Base-by-base conservation (phyloP, 2,329 filamentous ascomycete species). In the Neurospora crassa region DNA sequence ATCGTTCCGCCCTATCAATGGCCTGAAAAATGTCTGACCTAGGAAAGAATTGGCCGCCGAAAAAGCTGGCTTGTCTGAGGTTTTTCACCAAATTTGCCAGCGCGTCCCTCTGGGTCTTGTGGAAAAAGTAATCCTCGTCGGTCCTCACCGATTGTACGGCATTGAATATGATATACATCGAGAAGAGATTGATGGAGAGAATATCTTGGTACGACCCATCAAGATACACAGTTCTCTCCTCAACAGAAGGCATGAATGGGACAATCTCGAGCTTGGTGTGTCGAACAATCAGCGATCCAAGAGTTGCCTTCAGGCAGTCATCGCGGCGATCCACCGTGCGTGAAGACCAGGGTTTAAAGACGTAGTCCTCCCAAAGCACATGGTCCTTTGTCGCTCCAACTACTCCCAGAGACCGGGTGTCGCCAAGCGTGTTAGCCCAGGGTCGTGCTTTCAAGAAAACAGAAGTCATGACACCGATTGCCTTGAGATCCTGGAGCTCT, bases 51-150 rank as follows among this genome's bases (percentile, higher is more conserved):
- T 91, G 91, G 81, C 92, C 94, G 12, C 88, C 89, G 79, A 95
- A 96, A 77, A 97, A 97, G 68, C 92, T 93, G 7, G 92, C 90
- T 77, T 96, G 91, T 20, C 93, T 88, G 67, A 97, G 80, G 77
- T 97, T 97, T 70, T 86, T 86, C 5, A 97, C 90, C 2, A 97
- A 83, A 70, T 88, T 84, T 37, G 90, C 82, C 14, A 97, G 82
- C 47, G 86, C 85, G 73, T 89, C 90, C 40, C 87, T 83, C 76
- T 94, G 94, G 14, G 86, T 89, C 0, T 88, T 87, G 76, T 97
- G 92, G 76, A 97, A 97, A 74, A 98, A 91, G 78, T 97, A 97
- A 78, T 97, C 94, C 70, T 88, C 84, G 76, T 95, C 95, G 0
- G 87, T 89, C 12, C 94, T 85, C 77, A 97, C 92, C 5, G 94